These are phyloP conservation scores for Harringtonia lauricola DNA, from an alignment of 2,329 filamentous ascomycete species.

Conservation along the genomic window DNA sequence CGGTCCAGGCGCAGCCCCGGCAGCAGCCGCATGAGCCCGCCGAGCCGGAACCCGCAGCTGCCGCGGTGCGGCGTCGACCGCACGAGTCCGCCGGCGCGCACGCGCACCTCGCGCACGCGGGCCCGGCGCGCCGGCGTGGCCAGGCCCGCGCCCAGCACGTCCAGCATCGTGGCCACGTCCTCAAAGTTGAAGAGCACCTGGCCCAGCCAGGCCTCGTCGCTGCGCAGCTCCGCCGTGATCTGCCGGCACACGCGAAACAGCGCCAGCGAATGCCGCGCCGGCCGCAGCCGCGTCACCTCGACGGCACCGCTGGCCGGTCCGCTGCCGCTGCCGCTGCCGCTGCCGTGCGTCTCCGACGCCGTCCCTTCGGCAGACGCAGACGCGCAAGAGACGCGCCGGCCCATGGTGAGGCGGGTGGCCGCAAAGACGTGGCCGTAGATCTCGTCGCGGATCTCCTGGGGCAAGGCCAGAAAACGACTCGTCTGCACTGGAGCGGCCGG, in stretches of 20 bases:
- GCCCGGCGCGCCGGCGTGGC: slow-evolving; percentile 6
- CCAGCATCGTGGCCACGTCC: slow-evolving; percentile 12
- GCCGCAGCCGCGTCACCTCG: slow-evolving; percentile 7
- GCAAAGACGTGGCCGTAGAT: slow-evolving; percentile 11
- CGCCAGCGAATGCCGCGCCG: slow-evolving; percentile 11
- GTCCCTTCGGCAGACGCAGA: background rate
- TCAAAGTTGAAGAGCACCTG: slow-evolving; percentile 14
- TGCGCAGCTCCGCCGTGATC: slow-evolving; percentile 9
- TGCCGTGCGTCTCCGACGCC: no score
- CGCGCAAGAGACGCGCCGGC: slow-evolving; percentile 9
- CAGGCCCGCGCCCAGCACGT: slow-evolving; percentile 9
- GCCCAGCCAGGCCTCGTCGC: slow-evolving; percentile 12
- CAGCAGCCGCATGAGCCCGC: slow-evolving; percentile 12
- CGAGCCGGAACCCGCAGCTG: slow-evolving; percentile 7
- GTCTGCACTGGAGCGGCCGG: background rate
- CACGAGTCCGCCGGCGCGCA: slow-evolving; percentile 10
- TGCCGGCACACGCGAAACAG: slow-evolving; percentile 12
- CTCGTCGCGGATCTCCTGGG: slow-evolving; percentile 12
- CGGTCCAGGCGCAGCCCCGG: slow-evolving; percentile 12
- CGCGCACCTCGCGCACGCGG: slow-evolving; percentile 10
- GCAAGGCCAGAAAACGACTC: slow-evolving; percentile 9
- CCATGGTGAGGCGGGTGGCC: slow-evolving; percentile 12
- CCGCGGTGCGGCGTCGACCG: slow-evolving; percentile 4
- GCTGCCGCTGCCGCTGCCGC: no score
- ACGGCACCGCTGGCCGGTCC: no score